Evolutionary conservation across 306 rosid species (phyloP), one percentile per base, ranked within the genome.

Genomic region (Trifolium fragiferum): DNA sequence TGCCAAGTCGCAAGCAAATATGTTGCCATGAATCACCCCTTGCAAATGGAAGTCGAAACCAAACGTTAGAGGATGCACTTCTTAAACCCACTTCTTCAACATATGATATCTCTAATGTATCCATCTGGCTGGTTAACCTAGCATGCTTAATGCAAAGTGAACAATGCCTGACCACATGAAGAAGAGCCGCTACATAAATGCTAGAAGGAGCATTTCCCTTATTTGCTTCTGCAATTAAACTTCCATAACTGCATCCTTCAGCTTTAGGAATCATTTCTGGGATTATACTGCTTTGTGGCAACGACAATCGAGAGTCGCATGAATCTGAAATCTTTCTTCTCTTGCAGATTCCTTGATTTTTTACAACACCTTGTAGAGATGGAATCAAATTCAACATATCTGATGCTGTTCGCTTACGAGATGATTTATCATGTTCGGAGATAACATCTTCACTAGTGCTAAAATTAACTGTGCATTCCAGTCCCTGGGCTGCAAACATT

Each of bases 51-150:
- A 89, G 90, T 37, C 99, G 89, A 80, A 95, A 90, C 99, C 99
- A 95, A 86, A 95, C 92, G 78, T 90, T 95, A 23, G 96, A 87
- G 53, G 99, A 92, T 66, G 89, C 92, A 82, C 51, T 88, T 76
- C 89, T 88, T 76, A 87, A 86, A 66, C 99, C 96, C 58, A 86
- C 95, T 83, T 95, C 99, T 90, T 95, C 99, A 71, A 95, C 90
- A 70, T 86, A 95, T 16, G 99, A 87, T 70, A 95, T 92, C 76
- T 89, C 97, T 78, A 87, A 87, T 61, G 91, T 90, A 70, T 86
- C 99, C 99, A 95, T 92, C 90, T 95, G 99, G 78, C 98, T 85
- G 65, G 96, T 90, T 81, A 95, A 87, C 77, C 98, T 92, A 65
- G 99, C 99, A 76, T 95, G 96, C 78, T 95, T 95, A 75, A 92